phyloP scores from a whole-genome alignment of 805 yeast species.

The Torulaspora indica region DNA sequence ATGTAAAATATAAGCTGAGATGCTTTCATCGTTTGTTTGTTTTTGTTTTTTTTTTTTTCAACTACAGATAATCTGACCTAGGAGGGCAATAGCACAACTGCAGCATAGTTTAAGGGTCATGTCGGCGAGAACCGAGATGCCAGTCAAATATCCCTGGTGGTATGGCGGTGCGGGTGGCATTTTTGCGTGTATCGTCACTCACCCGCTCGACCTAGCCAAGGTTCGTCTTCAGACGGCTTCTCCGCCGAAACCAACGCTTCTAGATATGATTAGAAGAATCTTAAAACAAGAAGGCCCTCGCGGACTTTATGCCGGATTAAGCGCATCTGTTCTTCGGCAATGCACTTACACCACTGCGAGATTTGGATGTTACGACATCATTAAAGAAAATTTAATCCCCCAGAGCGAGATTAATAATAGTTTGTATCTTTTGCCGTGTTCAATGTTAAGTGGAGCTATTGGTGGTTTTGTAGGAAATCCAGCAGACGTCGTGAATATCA shows the following conservation, averaged over 20 bases:
- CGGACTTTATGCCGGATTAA: slow-evolving; percentile 74
- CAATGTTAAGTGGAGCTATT: slow-evolving; percentile 79
- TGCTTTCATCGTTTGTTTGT: background rate
- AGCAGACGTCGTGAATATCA: slow-evolving; percentile 77
- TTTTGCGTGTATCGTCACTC: slow-evolving; percentile 63
- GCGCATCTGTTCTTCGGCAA: slow-evolving; percentile 79
- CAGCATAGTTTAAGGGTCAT: background rate
- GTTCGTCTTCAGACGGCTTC: slow-evolving; percentile 80
- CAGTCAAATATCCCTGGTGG: slow-evolving; percentile 47
- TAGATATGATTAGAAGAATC: slow-evolving; percentile 43
- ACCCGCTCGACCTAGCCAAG: slow-evolving; percentile 82
- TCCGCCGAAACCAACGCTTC: slow-evolving; percentile 57
- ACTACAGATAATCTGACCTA: background rate
- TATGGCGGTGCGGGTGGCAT: slow-evolving; percentile 67
- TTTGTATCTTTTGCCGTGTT: slow-evolving; percentile 59
- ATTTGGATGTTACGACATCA: slow-evolving; percentile 77
- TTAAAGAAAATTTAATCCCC: slow-evolving; percentile 54
- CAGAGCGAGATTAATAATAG: slow-evolving; percentile 49
- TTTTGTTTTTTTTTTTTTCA: background rate
- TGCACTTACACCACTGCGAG: slow-evolving; percentile 84
- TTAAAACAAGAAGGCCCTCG: slow-evolving; percentile 51
- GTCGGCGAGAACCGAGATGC: background rate
- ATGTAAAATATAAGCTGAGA: background rate
- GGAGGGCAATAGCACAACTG: background rate
- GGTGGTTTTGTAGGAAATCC: slow-evolving; percentile 90